Percentiles rank a stretch among this genome's conserved stretches.
phyloP scores from a whole-genome alignment of 2,329 filamentous ascomycete genomes.

The Penicillium sp. region DNA sequence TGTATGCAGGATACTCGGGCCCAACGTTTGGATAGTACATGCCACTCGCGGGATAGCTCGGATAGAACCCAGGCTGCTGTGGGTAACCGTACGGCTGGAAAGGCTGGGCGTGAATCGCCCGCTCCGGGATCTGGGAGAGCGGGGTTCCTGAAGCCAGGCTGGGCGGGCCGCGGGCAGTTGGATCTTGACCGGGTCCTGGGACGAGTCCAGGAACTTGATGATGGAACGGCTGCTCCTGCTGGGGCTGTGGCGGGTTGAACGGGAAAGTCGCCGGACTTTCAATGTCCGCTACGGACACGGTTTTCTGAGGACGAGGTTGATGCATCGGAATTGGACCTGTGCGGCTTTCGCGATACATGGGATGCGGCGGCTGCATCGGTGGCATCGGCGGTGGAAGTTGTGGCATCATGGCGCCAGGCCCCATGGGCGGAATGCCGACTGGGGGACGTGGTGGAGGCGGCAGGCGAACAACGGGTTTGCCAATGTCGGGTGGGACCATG shows the following conservation, averaged over 20 bases:
- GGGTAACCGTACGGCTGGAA: slow-evolving; percentile 74
- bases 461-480: slow-evolving; percentile 74
- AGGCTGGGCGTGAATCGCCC: slow-evolving; percentile 81
- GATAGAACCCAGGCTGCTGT: slow-evolving; percentile 55
- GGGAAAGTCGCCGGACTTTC: slow-evolving; percentile 69
- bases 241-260: slow-evolving; percentile 57
- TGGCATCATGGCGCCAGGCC: slow-evolving; percentile 15
- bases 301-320: slow-evolving; percentile 90
- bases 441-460: slow-evolving; percentile 56
- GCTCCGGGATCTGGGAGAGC: slow-evolving; percentile 85
- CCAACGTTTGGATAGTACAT: slow-evolving; percentile 64
- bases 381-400: slow-evolving; percentile 13
- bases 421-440: slow-evolving; percentile 23
- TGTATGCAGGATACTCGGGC: slow-evolving; percentile 41
- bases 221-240: slow-evolving; percentile 82
- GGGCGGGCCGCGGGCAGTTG: slow-evolving; percentile 58
- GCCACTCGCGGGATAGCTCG: slow-evolving; percentile 55
- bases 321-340: slow-evolving; percentile 70
- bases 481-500: slow-evolving; percentile 55
- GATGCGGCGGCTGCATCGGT: slow-evolving; percentile 52
- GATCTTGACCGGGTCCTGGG: slow-evolving; percentile 52
- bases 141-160: slow-evolving; percentile 73
- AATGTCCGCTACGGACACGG: slow-evolving; percentile 87
- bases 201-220: slow-evolving; percentile 84
- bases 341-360: slow-evolving; percentile 57